Base-by-base conservation (phyloP, 2,329 filamentous ascomycete species). In the Aspergillus sp. region DNA sequence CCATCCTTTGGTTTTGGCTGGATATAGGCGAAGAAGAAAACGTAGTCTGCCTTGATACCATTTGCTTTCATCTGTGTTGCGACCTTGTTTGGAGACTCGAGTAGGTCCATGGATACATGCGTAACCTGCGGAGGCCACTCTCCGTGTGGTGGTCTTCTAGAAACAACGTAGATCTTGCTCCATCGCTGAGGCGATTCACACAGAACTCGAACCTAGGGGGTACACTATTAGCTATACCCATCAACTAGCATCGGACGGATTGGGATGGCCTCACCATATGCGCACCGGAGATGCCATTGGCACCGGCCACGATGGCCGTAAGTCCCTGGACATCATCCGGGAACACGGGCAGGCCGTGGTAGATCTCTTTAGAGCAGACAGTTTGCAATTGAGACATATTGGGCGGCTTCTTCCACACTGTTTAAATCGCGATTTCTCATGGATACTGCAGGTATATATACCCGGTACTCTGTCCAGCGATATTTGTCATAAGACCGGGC, bases 21-120 rank as follows among this genome's bases (percentile, higher is more conserved):
- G n/a, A 77, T 64, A 61, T 79, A 79, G 1, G 73, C 73, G 48
- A 73, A 78, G 63, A 77, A 79, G 59, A 78, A 78, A 19, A 76
- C 62, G 52, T 78, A 70, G 49, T 72, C 71, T 3, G 56, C 63
- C 43, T 57, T 53, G 33, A 65, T 49, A 7, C 54, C 55, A 30
- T 55, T 48, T 30, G 58, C 52, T 29, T 52, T 49, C 45, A 64
- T 45, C 4, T 55, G 43, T 10, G 53, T 46, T 6, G 60, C 61
- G 36, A 68, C 56, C 30, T 62, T 54, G 7, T 57, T 51, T 0
- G 64, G 59, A 4, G 57, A 53, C 8, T 59, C 51, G 5, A 65
- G 47, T 27, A 68, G 64, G 45, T 70, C 71, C 3, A 69, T 51
- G 0, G 67, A 54, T 3, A 75, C 62, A 50, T 73, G 67, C 48